phyloP scores from a whole-genome alignment of 305 asterid genomes.

The Ilex paraguariensis region DNA sequence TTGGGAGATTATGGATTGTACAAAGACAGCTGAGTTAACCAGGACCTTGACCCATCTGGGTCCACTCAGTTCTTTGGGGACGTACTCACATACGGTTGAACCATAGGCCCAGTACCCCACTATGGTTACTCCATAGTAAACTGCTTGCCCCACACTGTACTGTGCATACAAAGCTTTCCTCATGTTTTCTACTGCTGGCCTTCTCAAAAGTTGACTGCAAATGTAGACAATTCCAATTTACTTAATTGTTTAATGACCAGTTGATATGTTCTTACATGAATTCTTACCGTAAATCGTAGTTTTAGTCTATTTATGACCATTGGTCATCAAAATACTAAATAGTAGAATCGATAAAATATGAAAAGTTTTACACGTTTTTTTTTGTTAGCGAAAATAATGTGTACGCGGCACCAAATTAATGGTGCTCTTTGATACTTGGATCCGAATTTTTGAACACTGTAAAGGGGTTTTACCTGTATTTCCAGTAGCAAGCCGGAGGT shows the following conservation, averaged over 20 bases:
- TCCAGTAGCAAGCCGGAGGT: constrained; percentile 1
- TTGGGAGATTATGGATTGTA: constrained; percentile 3
- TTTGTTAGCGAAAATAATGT: too few relatives aligned
- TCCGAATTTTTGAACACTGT: neutral
- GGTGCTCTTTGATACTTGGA: neutral
- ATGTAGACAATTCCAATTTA: neutral
- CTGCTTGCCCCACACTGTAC: neutral
- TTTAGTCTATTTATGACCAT: too few relatives aligned
- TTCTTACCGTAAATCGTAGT: too few relatives aligned
- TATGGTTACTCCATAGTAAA: constrained; percentile 1
- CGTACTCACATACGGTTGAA: constrained; percentile 1
- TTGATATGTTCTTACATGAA: too few relatives aligned
- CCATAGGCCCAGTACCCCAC: constrained; percentile 7
- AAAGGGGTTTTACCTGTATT: neutral
- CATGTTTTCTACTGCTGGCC: constrained; percentile 4
- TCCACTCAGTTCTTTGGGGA: constrained; percentile 3
- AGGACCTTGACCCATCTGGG: constrained; percentile 4
- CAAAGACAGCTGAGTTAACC: constrained; percentile 1
- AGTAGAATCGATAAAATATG: too few relatives aligned
- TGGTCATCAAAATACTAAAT: too few relatives aligned
- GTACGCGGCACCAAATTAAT: too few relatives aligned
- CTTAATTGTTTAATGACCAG: too few relatives aligned
- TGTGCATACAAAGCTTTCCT: constrained; percentile 3
- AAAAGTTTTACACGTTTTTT: too few relatives aligned
- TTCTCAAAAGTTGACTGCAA: constrained; percentile 1